Base-by-base conservation (phyloP, 441 rosid genomes). In the Croton laevigatus region DNA sequence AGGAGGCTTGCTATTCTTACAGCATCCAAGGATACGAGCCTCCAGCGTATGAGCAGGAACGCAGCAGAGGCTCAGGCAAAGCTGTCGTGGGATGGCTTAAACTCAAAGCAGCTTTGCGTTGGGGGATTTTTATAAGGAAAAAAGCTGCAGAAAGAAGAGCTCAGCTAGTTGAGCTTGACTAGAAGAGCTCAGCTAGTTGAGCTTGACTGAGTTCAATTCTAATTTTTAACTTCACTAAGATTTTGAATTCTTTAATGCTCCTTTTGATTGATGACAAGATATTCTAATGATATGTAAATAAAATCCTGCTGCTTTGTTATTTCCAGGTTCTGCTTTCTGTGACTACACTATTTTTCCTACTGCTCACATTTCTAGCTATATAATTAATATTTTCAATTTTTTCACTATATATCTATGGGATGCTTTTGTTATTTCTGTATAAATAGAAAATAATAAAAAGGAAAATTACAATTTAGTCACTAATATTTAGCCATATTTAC, bases 1-100 rank as follows among this genome's bases (percentile, higher is more conserved):
- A 81, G 22, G 91, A 86, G 42, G 77, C 86, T 70, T 78, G 83
- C 73, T 90, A 84, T 69, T 75, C 94, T 65, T 86, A 81, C 61
- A 77, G 71, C 73, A 72, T 81, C 48, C 93, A 78, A 75, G 65
- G 86, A 2, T 85, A 79, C 53, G 87, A 84, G 49, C 83, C 83
- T 71, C 87, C 77, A 16, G 67, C 80, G 20, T 76, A 68, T 44
- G 68, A 20, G 8, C 80, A 65, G 48, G 85, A 75, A 46, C 80
- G 75, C 13, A 53, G 82, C 17, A 69, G 81, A 68, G 85, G 96
- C 19, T 86, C 98, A 0, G 98, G 96, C 32, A 94, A 90, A 77
- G 97, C 98, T 37, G 95, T 90, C n/a, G 95, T 94, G 14, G 97
- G 98, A 9, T 94, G 97, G 98, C 89, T 91, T 54, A 91, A 94